Conservation (phyloP, 306 rosid species). For the Gillenia trifoliata region DNA sequence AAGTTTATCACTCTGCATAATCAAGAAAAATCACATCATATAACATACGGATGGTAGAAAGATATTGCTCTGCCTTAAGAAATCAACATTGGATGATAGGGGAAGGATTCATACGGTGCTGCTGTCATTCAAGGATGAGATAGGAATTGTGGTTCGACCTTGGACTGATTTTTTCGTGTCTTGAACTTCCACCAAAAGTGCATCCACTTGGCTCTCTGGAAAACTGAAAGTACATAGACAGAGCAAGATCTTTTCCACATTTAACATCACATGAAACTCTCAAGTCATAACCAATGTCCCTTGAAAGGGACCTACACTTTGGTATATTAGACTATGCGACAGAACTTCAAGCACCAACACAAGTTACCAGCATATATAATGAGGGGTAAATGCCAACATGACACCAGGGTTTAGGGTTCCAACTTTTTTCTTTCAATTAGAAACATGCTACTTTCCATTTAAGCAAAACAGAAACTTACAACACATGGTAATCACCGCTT, state of each 20-base stretch:
- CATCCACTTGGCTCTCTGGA: constrained; percentile 88
- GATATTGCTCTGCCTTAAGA: neutral
- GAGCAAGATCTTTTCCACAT: constrained; percentile 12
- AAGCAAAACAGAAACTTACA: constrained; percentile 47
- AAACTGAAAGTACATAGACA: constrained; percentile 53
- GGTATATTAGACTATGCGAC: neutral
- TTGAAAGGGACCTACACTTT: neutral
- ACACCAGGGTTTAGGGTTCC: no score
- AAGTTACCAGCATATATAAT: neutral
- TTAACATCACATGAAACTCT: neutral
- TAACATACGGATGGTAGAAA: constrained; percentile 7
- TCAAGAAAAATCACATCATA: constrained; percentile 17
- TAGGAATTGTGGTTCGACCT: constrained; percentile 75
- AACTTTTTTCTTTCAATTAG: neutral
- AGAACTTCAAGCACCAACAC: neutral
- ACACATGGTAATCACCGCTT: constrained; percentile 77
- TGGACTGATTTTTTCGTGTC: constrained; percentile 60
- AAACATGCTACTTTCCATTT: neutral
- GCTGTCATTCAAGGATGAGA: constrained; percentile 70
- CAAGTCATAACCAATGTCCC: neutral
- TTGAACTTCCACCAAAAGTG: constrained; percentile 75
- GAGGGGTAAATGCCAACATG: neutral
- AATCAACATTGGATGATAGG: constrained; percentile 8
- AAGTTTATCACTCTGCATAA: constrained; percentile 63
- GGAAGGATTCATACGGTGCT: constrained; percentile 46